Percentiles rank a stretch among this genome's conserved stretches.
These are phyloP conservation scores for Pterocarpus santalinus DNA, from an alignment of 306 rosid species.

Conservation along the genomic window DNA sequence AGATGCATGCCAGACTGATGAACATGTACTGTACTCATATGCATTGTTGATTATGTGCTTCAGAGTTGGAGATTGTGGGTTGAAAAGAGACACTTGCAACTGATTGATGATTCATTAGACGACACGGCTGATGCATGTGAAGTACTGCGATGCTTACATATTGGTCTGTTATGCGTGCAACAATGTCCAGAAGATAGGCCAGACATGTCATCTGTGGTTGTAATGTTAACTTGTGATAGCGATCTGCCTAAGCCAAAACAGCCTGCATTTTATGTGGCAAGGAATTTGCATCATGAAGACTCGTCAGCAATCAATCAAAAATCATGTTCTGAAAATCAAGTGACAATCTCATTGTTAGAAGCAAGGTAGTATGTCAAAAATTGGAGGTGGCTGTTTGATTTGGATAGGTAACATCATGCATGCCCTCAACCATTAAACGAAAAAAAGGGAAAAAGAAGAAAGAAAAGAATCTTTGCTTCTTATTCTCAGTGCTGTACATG, in stretches of 20 bases:
- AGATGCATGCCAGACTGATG: not conserved
- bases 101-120: not conserved
- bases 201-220: not conserved
- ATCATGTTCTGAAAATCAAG: not conserved
- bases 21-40: not conserved
- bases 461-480: not conserved
- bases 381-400: not conserved
- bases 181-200: not conserved
- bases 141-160: constrained; percentile 5
- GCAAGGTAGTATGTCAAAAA: not conserved
- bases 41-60: not conserved
- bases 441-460: not conserved
- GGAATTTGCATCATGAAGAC: not conserved
- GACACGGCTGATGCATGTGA: not conserved
- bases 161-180: constrained; percentile 10
- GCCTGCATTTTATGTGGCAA: constrained; percentile 1
- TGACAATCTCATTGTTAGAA: constrained; percentile 12
- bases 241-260: not conserved
- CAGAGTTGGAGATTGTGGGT: constrained; percentile 27
- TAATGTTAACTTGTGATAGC: not conserved
- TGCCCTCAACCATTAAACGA: not conserved
- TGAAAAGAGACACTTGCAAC: not conserved
- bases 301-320: not conserved
- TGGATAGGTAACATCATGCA: not conserved
- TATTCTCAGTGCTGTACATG: not conserved